Conservation (phyloP, 2,329 filamentous ascomycete genomes). For the Xylariaceae sp. region DNA sequence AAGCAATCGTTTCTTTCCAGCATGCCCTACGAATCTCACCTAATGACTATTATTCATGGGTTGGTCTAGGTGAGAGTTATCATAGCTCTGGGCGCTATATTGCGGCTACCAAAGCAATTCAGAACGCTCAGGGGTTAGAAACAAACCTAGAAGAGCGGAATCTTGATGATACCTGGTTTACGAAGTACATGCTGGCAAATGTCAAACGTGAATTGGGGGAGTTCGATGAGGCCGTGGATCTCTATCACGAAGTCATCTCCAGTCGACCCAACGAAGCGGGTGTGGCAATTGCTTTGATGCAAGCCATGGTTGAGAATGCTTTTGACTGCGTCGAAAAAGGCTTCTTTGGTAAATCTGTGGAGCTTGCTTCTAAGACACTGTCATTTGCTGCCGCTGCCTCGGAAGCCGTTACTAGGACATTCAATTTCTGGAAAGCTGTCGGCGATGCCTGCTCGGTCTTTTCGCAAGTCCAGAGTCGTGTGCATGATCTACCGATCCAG, state of each 20-base stretch:
- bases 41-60: slow-evolving; percentile 90
- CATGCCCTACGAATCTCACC: slow-evolving; percentile 79
- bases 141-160: slow-evolving; percentile 51
- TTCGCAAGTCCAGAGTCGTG: slow-evolving; percentile 67
- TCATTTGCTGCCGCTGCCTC: slow-evolving; percentile 61
- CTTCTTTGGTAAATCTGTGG: slow-evolving; percentile 76
- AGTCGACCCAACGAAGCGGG: slow-evolving; percentile 73
- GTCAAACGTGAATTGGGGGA: slow-evolving; percentile 90
- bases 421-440: slow-evolving; percentile 93
- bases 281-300: slow-evolving; percentile 80
- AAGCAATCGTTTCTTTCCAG: slow-evolving; percentile 89
- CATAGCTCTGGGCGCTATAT: slow-evolving; percentile 90
- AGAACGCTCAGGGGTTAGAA: slow-evolving; percentile 77
- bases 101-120: slow-evolving; percentile 87
- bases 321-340: slow-evolving; percentile 75
- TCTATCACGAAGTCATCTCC: slow-evolving; percentile 71
- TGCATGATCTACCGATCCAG: slow-evolving; percentile 57
- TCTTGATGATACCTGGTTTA: slow-evolving; percentile 80
- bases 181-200: slow-evolving; percentile 93
- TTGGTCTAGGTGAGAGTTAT: slow-evolving; percentile 95
- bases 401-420: slow-evolving; percentile 61
- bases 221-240: slow-evolving; percentile 73
- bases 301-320: slow-evolving; percentile 80
- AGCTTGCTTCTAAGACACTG: slow-evolving; percentile 67
- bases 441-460: slow-evolving; percentile 87